A percentile compares a stretch with the other conserved stretches of the same genome.
phyloP scores from a whole-genome alignment of 1,284 basidiomycete genomes.

The Apiotrichum akiyoshidainum region DNA sequence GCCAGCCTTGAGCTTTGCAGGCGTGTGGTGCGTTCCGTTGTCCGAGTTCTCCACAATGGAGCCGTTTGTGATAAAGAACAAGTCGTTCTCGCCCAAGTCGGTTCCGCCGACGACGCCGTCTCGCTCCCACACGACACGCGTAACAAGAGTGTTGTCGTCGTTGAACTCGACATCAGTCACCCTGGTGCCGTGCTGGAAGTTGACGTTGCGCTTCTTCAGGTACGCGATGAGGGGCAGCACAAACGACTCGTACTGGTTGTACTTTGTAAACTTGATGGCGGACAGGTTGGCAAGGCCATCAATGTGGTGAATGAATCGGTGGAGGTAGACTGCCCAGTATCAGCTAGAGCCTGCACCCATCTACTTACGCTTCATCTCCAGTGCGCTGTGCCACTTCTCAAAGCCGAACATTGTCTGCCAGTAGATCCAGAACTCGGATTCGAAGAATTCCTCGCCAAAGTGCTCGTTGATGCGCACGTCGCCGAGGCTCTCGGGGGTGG shows the following conservation, averaged over 20 bases:
- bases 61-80: slow-evolving; percentile 5
- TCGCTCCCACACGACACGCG: not conserved
- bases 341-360: not conserved
- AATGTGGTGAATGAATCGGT: slow-evolving; percentile 9
- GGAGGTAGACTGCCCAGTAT: not conserved
- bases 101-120: not conserved
- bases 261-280: slow-evolving; percentile 3
- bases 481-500: not conserved
- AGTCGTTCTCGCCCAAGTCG: not conserved
- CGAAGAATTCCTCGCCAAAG: not conserved
- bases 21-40: slow-evolving; percentile 3
- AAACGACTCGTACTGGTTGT: slow-evolving; percentile 11
- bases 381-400: slow-evolving; percentile 3
- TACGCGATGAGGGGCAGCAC: slow-evolving; percentile 1
- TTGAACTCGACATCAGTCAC: slow-evolving; percentile 3
- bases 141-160: not conserved
- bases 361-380: slow-evolving; percentile 5
- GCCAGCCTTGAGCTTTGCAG: slow-evolving; percentile 1
- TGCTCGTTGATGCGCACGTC: slow-evolving; percentile 1
- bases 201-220: slow-evolving; percentile 1
- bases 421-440: slow-evolving; percentile 8
- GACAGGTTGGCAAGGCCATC: slow-evolving; percentile 1
- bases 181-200: not conserved
- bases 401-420: slow-evolving; percentile 7
- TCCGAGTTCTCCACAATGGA: slow-evolving; percentile 7